Evolutionary conservation across 192 early-diverging fungal genomes (phyloP), one percentile per base, ranked within the genome.

Genomic region (Ambispora gerdemannii): DNA sequence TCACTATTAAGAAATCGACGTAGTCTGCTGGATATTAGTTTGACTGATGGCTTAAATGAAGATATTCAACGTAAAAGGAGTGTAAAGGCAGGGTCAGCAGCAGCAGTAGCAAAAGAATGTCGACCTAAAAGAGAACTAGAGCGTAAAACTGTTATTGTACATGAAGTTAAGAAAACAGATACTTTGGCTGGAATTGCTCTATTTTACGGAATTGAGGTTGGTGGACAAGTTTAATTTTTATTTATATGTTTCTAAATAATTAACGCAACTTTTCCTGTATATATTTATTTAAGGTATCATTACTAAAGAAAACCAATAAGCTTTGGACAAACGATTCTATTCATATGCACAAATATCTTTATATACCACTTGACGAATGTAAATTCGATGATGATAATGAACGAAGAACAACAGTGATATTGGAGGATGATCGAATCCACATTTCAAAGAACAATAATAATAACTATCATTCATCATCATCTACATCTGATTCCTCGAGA

Each of bases 281-380:
- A 2, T 69, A 49, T 43, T 19, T 25, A 31, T 4, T 36, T 30
- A 55, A 79, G 78, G 65, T 81, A 6, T 62, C 78, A 11, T 64
- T 72, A 17, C 70, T 84, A 17, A 78, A 80, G 51, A 77, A 72
- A 28, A 77, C 69, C 13, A 84, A 84, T 68, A 75, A 77, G 60
- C 63, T 84, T 34, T 84, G 82, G 82, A 76, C 82, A 4, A 81
- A 78, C 35, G 82, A 84, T 63, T 81, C 78, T 32, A 81, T 84
- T 53, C 80, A 84, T 55, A 74, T 75, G 11, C 78, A 78, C 51
- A 80, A 81, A 59, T 75, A 78, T 61, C 65, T 84, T 6, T 80
- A 80, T 68, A 81, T 84, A 43, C 82, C 82, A 25, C 68, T 82
- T 35, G 77, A 82, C 34, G 74, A 78, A 25, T 82, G 80, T 59